Conservation (phyloP, 1,284 basidiomycete genomes). For the Coniferiporia weirii region DNA sequence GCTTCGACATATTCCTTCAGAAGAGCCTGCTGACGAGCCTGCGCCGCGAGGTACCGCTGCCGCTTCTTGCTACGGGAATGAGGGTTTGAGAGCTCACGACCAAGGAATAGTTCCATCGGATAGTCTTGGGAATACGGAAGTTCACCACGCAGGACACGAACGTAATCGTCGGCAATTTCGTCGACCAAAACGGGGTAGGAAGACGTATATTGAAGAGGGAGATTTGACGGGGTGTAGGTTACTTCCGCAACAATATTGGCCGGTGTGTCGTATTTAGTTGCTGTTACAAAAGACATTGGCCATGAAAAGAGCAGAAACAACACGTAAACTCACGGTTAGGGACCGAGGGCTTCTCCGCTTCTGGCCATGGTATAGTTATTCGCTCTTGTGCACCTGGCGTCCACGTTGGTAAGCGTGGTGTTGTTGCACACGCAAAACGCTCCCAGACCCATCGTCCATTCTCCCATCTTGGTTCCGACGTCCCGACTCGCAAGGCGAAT, state of each 20-base stretch:
- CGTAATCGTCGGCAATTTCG: constrained; percentile 46
- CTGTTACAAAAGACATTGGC: neutral
- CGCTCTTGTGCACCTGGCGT: constrained; percentile 31
- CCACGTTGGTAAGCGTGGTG: constrained; percentile 49
- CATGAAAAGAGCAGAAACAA: neutral
- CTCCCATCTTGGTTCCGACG: constrained; percentile 54
- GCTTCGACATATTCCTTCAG: constrained; percentile 47
- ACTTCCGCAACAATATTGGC: constrained; percentile 8
- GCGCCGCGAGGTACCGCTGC: constrained; percentile 59
- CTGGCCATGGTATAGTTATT: constrained; percentile 65
- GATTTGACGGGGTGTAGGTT: constrained; percentile 13
- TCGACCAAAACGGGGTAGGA: neutral
- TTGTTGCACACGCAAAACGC: constrained; percentile 60
- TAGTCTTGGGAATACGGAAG: constrained; percentile 39
- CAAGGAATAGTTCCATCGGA: constrained; percentile 60
- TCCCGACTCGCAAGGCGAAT: constrained; percentile 66
- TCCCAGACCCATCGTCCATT: constrained; percentile 55
- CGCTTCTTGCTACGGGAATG: constrained; percentile 77
- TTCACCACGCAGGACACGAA: constrained; percentile 45
- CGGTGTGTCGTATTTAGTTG: constrained; percentile 15
- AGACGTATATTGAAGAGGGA: neutral
- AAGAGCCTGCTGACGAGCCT: constrained; percentile 41
- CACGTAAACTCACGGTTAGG: constrained; percentile 42
- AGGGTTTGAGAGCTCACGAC: constrained; percentile 69
- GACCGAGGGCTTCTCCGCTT: constrained; percentile 33